These are phyloP conservation scores for Amylocystis lapponica DNA, from an alignment of 768 basidiomycete genomes.

Conservation along the genomic window DNA sequence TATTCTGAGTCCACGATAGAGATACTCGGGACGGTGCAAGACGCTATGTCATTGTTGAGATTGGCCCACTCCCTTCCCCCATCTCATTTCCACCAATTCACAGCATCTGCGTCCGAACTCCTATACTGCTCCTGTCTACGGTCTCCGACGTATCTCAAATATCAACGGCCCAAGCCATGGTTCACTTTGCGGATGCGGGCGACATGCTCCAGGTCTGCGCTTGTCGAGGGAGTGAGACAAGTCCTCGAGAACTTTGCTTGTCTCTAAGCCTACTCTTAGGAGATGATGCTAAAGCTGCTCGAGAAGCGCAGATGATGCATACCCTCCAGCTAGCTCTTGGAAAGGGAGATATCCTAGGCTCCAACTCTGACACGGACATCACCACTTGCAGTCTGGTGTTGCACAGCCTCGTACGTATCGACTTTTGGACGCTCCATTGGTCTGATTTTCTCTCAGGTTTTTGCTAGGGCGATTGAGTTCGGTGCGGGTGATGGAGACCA, in stretches of 20 bases:
- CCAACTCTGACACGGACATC: conserved; percentile 60
- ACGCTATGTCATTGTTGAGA: conserved; percentile 54
- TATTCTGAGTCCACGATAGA: conserved; percentile 41
- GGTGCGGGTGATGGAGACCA: conserved; percentile 50
- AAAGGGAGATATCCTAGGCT: conserved; percentile 50
- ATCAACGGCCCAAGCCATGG: conserved; percentile 53
- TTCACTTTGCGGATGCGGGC: conserved; percentile 41
- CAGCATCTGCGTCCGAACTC: conserved; percentile 57
- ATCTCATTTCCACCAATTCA: conserved; percentile 54
- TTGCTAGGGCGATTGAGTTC: conserved; percentile 51
- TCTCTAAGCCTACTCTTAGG: conserved; percentile 57
- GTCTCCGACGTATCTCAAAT: conserved; percentile 58
- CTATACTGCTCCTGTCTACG: conserved; percentile 56
- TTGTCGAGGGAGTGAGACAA: conserved; percentile 48
- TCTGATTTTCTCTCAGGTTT: conserved; percentile 37
- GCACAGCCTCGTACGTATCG: conserved; percentile 48
- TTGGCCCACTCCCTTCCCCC: conserved; percentile 46
- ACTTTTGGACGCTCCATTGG: neutral
- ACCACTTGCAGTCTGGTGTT: conserved; percentile 57
- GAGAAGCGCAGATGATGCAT: conserved; percentile 69
- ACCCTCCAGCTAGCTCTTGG: conserved; percentile 50
- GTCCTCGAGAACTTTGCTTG: conserved; percentile 55
- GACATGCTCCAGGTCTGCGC: conserved; percentile 48
- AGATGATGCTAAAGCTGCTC: conserved; percentile 64
- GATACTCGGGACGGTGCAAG: conserved; percentile 51